phyloP scores from a whole-genome alignment of 2,329 filamentous ascomycete species.

The Colletotrichum salicis region DNA sequence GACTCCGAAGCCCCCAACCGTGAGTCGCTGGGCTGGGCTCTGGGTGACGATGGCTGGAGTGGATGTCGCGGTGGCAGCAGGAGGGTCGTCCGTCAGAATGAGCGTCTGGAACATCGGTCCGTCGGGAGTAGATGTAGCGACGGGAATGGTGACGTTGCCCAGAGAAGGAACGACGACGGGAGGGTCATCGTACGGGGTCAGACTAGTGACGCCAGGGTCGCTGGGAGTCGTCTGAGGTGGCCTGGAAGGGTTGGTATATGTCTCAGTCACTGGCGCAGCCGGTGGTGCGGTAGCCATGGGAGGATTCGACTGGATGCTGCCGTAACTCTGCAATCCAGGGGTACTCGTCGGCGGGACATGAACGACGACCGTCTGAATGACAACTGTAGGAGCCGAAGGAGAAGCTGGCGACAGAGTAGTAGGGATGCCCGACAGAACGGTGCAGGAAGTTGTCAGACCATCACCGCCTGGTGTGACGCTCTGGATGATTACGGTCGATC shows the following conservation, averaged over 20 bases:
- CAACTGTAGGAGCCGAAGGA: background rate
- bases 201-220: background rate
- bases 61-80: background rate
- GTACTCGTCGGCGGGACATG: conserved; percentile 13
- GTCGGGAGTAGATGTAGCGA: conserved; percentile 2
- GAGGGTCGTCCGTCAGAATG: conserved; percentile 17
- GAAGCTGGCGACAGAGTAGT: background rate
- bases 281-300: background rate
- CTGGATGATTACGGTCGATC: conserved; percentile 16
- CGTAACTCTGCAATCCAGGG: conserved; percentile 9
- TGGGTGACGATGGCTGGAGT: conserved; percentile 23
- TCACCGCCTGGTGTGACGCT: background rate
- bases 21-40: conserved; percentile 12
- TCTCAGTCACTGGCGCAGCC: background rate
- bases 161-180: background rate
- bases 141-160: conserved; percentile 7
- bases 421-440: background rate
- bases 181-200: conserved; percentile 15
- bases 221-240: background rate
- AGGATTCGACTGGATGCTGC: conserved; percentile 6
- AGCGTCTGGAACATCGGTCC: conserved; percentile 24
- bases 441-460: background rate
- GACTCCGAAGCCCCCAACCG: background rate
- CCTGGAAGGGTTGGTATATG: background rate
- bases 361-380: conserved; percentile 24